These are phyloP conservation scores for Ophiobolus disseminans DNA, from an alignment of 2,329 filamentous ascomycete species.

Conservation along the genomic window DNA sequence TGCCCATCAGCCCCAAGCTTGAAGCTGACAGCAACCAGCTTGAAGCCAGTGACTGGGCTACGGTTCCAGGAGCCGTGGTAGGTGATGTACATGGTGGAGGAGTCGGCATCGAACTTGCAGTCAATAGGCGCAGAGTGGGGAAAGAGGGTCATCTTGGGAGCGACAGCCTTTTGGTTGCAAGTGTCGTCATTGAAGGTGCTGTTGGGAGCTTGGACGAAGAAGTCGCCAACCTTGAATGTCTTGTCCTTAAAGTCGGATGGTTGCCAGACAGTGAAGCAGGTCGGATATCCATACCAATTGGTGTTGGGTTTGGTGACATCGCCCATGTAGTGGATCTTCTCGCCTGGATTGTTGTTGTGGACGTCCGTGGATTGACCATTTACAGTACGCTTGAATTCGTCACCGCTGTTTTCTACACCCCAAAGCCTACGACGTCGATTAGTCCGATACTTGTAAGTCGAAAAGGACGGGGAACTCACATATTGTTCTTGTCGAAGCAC, in stretches of 20 bases:
- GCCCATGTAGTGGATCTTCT: slow-evolving; percentile 76
- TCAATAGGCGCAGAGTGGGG: slow-evolving; percentile 76
- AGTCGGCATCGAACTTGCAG: slow-evolving; percentile 68
- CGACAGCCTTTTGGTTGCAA: slow-evolving; percentile 48
- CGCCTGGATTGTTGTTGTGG: slow-evolving; percentile 72
- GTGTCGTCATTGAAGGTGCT: slow-evolving; percentile 55
- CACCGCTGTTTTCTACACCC: slow-evolving; percentile 73
- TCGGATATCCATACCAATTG: slow-evolving; percentile 73
- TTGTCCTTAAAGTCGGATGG: slow-evolving; percentile 57
- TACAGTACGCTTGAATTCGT: slow-evolving; percentile 61
- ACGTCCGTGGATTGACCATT: slow-evolving; percentile 62
- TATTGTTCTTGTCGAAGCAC: slow-evolving; percentile 43
- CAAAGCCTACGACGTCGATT: slow-evolving; percentile 45
- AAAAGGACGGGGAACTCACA: slow-evolving; percentile 55
- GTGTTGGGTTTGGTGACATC: slow-evolving; percentile 53
- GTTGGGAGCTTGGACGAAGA: slow-evolving; percentile 44
- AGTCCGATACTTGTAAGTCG: slow-evolving; percentile 2
- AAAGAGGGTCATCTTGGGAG: slow-evolving; percentile 62
- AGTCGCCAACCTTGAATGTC: slow-evolving; percentile 56
- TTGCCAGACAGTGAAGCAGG: slow-evolving; percentile 72
- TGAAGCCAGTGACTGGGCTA: slow-evolving; percentile 57
- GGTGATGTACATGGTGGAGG: slow-evolving; percentile 66
- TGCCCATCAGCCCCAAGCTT: slow-evolving; percentile 45
- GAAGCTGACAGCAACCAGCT: slow-evolving; percentile 56
- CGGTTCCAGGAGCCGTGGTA: slow-evolving; percentile 75